Evolutionary conservation across 495 filamentous ascomycete species (phyloP).

Genomic region (Jackrogersella minutella): DNA sequence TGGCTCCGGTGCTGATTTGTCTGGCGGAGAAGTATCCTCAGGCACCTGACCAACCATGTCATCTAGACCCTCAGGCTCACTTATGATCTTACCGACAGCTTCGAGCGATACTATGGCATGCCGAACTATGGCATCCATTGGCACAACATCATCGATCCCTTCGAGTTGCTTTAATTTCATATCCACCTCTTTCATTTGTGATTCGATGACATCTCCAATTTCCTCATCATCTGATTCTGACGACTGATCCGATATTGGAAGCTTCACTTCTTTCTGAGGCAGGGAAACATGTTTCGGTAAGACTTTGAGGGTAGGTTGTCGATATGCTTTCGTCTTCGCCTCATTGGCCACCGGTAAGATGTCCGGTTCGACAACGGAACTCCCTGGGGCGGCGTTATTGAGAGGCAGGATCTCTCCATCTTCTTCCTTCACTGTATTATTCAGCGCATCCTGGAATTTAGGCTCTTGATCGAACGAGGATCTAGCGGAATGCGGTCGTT

Average conservation of each 20-base stretch:
- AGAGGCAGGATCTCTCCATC: conserved; percentile 3
- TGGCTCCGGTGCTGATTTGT: conserved; percentile 45
- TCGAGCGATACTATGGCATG: conserved; percentile 48
- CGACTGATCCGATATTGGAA: conserved; percentile 44
- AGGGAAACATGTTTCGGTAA: conserved; percentile 33
- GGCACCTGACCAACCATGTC: conserved; percentile 49
- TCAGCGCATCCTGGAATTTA: conserved; percentile 29
- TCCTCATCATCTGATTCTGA: conserved; percentile 63
- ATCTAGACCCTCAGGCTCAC: conserved; percentile 42
- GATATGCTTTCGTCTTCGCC: conserved; percentile 15
- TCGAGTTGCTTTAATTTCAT: conserved; percentile 52
- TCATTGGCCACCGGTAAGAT: no score
- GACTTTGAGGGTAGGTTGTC: conserved; percentile 30
- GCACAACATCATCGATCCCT: conserved; percentile 38
- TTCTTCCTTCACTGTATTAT: conserved; percentile 12
- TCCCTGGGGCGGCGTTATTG: conserved; percentile 2
- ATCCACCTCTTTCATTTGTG: conserved; percentile 54
- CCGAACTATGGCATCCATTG: conserved; percentile 38
- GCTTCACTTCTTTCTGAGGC: conserved; percentile 41
- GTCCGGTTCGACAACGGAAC: conserved; percentile 2
- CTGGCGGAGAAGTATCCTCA: conserved; percentile 38
- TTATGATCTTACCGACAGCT: conserved; percentile 46
- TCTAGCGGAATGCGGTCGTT: conserved; percentile 51
- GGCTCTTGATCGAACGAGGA: conserved; percentile 50
- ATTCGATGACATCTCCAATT: conserved; percentile 59